Evolutionary conservation across 2,329 filamentous ascomycete genomes (phyloP).

Genomic region (Pseudovirgaria hyperparasitica): DNA sequence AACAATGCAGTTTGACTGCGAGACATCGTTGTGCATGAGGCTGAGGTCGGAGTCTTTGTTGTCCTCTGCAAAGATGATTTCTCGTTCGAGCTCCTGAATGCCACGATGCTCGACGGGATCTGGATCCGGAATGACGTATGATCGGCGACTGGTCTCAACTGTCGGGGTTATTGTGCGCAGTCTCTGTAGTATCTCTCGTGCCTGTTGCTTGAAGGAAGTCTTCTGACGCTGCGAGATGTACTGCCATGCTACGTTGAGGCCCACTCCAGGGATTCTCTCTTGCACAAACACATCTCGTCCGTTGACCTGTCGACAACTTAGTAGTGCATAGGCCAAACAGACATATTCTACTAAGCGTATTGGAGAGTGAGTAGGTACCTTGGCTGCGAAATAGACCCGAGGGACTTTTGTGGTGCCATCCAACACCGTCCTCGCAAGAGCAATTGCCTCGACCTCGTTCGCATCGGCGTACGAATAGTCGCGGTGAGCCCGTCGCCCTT

Average conservation of each 20-base stretch:
- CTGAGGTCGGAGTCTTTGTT: conserved; percentile 4
- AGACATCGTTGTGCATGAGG: conserved; percentile 9
- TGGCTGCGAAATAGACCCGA: conserved; percentile 26
- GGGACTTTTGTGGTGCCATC: conserved; percentile 18
- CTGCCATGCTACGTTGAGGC: conserved; percentile 22
- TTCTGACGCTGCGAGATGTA: conserved; percentile 23
- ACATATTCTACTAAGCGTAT: too few relatives aligned
- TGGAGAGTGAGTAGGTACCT: conserved; percentile 15
- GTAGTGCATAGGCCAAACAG: too few relatives aligned
- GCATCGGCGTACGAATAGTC: conserved; percentile 30
- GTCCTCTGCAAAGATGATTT: too few relatives aligned
- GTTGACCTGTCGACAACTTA: conserved; percentile 17
- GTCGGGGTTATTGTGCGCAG: conserved; percentile 11
- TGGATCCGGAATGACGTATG: conserved; percentile 4
- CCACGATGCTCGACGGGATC: conserved; percentile 4
- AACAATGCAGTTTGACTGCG: conserved; percentile 7
- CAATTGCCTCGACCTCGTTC: conserved; percentile 26
- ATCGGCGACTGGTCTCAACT: too few relatives aligned
- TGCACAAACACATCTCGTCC: conserved; percentile 25
- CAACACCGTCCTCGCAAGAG: conserved; percentile 17
- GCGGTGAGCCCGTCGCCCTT: conserved; percentile 4
- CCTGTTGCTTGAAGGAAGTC: conserved; percentile 23
- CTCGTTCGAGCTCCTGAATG: conserved; percentile 5
- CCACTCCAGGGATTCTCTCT: conserved; percentile 26
- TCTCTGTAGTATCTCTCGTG: conserved; percentile 18